phyloP scores from a whole-genome alignment of 2,329 filamentous ascomycete species.

The Lachnellula willkommii region DNA sequence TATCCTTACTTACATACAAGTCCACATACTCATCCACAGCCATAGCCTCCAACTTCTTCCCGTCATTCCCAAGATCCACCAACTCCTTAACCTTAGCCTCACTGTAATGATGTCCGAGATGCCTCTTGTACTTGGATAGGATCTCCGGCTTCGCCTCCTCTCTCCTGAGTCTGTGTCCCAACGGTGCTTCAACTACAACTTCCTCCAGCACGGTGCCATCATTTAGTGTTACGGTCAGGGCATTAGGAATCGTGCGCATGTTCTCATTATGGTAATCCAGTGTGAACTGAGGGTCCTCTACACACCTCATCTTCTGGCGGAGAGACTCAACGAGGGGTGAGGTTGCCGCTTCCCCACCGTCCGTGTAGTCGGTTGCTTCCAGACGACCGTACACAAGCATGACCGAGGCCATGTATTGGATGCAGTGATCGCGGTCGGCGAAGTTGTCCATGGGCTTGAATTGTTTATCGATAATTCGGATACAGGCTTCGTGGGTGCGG shows the following conservation, averaged over 20 bases:
- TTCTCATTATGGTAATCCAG: constrained; percentile 89
- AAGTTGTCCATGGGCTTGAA: constrained; percentile 99
- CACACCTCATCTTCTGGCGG: constrained; percentile 88
- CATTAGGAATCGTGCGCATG: constrained; percentile 96
- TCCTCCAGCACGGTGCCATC: constrained; percentile 90
- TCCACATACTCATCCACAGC: constrained; percentile 92
- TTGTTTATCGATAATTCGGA: constrained; percentile 99
- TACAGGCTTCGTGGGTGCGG: constrained; percentile 95
- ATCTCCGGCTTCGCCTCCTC: constrained; percentile 99
- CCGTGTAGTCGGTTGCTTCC: constrained; percentile 87
- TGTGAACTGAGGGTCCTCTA: constrained; percentile 94
- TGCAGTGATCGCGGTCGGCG: constrained; percentile 97
- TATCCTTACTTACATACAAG: constrained; percentile 62
- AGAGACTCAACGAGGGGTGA: constrained; percentile 86
- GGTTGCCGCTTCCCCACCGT: constrained; percentile 86
- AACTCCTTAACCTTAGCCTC: constrained; percentile 75
- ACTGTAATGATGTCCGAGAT: constrained; percentile 77
- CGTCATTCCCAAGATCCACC: constrained; percentile 71
- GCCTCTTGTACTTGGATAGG: constrained; percentile 89
- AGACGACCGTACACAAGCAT: constrained; percentile 96
- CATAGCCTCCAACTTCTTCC: constrained; percentile 69
- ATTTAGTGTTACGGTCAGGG: constrained; percentile 87
- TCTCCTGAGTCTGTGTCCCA: constrained; percentile 83
- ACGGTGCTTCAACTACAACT: constrained; percentile 85
- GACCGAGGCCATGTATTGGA: constrained; percentile 97